A percentile compares a stretch with the other conserved stretches of the same genome.
Conservation (phyloP, 345 rosid species). For the Garcia nutans region DNA sequence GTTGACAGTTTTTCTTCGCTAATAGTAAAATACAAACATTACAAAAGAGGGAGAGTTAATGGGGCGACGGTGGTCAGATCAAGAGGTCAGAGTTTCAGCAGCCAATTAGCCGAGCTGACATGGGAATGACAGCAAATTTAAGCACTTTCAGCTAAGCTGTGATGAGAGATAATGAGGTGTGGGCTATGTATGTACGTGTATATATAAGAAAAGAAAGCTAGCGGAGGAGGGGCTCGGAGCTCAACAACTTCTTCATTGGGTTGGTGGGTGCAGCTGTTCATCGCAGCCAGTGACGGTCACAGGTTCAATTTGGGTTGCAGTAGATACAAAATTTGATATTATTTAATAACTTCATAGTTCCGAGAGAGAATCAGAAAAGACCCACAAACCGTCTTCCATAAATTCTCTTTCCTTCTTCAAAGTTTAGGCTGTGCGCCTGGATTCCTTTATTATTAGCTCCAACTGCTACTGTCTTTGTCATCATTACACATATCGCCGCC, state of each 20-base stretch:
- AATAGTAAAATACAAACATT: neutral
- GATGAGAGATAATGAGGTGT: neutral
- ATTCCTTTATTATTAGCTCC: neutral
- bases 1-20: conserved; percentile 2
- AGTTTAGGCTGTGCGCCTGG: neutral
- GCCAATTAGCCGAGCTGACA: conserved; percentile 2
- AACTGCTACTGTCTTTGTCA: conserved; percentile 20
- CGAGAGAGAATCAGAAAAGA: neutral
- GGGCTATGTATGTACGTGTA: neutral
- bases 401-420: neutral
- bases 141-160: neutral
- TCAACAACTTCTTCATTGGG: conserved; percentile 32
- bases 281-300: conserved; percentile 4
- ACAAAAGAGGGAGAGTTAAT: conserved; percentile 5
- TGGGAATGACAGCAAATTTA: neutral
- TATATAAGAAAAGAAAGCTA: neutral
- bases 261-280: conserved; percentile 17
- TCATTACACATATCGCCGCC: conserved; percentile 38
- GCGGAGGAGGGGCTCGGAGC: conserved; percentile 34
- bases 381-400: neutral
- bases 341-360: conserved; percentile 9
- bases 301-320: conserved; percentile 7
- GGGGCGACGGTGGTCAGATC: conserved; percentile 22
- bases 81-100: neutral
- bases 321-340: conserved; percentile 8